Conservation (phyloP, 1,139 yeast genomes). For the Blastobotrys indianensis region DNA sequence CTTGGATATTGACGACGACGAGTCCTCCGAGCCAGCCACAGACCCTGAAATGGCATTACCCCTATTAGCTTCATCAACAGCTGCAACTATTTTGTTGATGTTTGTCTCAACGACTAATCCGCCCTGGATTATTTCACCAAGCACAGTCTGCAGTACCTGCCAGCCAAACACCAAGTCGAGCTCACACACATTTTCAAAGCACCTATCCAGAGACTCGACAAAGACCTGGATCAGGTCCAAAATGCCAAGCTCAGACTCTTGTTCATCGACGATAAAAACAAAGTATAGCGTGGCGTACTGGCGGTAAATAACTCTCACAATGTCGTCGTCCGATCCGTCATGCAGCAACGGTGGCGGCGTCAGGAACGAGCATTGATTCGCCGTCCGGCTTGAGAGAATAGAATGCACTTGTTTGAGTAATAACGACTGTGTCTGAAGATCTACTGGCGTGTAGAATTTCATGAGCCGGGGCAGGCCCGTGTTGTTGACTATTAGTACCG, state of each 20-base stretch:
- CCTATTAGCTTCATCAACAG: slow-evolving; percentile 39
- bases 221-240: slow-evolving; percentile 92
- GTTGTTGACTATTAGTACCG: slow-evolving; percentile 84
- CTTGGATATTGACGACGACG: slow-evolving; percentile 34
- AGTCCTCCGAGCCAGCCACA: slow-evolving; percentile 33
- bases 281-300: slow-evolving; percentile 93
- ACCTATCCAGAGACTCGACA: slow-evolving; percentile 88
- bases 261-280: slow-evolving; percentile 92
- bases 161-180: slow-evolving; percentile 93
- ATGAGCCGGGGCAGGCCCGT: slow-evolving; percentile 88
- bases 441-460: slow-evolving; percentile 90
- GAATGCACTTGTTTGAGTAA: slow-evolving; percentile 71
- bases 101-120: slow-evolving; percentile 99
- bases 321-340: slow-evolving; percentile 48
- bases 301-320: slow-evolving; percentile 83
- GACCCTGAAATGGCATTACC: slow-evolving; percentile 20
- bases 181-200: slow-evolving; percentile 93
- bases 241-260: slow-evolving; percentile 91
- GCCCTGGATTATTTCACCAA: slow-evolving; percentile 85
- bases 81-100: slow-evolving; percentile 74
- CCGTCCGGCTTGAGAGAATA: slow-evolving; percentile 58
- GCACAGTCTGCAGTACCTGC: slow-evolving; percentile 90
- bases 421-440: slow-evolving; percentile 65
- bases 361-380: slow-evolving; percentile 73
- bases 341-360: slow-evolving; percentile 67